Percentiles rank a stretch among this genome's conserved stretches.
phyloP scores from a whole-genome alignment of 148 eudicot genomes.

The Diospyros lotus region DNA sequence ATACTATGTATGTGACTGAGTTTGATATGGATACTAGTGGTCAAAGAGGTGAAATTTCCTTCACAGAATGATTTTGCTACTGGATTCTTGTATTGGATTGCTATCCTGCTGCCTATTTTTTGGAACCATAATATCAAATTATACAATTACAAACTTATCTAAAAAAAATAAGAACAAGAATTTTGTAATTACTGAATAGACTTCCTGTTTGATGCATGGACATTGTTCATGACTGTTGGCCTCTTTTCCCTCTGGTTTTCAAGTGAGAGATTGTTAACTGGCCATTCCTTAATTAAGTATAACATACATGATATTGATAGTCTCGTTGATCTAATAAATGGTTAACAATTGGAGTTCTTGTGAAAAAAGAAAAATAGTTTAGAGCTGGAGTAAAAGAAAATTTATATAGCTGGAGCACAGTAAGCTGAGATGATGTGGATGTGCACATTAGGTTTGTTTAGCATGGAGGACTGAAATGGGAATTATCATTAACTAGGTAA shows the following conservation, averaged over 20 bases:
- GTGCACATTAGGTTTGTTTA: not conserved
- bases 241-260: not conserved
- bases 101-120: not conserved
- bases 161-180: no score
- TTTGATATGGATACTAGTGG: not conserved
- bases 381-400: slow-evolving; percentile 6
- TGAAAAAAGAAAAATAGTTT: not conserved
- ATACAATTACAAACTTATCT: no score
- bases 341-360: no score
- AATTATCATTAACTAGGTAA: not conserved
- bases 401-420: not conserved
- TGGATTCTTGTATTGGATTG: not conserved
- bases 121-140: not conserved
- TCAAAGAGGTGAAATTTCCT: not conserved
- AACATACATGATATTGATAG: no score
- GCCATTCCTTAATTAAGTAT: not conserved
- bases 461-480: not conserved
- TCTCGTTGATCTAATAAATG: not conserved
- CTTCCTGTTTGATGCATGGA: not conserved
- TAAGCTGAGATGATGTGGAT: not conserved
- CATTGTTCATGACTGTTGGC: not conserved
- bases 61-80: slow-evolving; percentile 2
- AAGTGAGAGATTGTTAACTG: not conserved
- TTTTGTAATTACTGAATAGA: not conserved
- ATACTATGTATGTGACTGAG: not conserved